These are phyloP conservation scores for Truncatella angustata DNA, from an alignment of 2,329 filamentous ascomycete species.

Conservation along the genomic window DNA sequence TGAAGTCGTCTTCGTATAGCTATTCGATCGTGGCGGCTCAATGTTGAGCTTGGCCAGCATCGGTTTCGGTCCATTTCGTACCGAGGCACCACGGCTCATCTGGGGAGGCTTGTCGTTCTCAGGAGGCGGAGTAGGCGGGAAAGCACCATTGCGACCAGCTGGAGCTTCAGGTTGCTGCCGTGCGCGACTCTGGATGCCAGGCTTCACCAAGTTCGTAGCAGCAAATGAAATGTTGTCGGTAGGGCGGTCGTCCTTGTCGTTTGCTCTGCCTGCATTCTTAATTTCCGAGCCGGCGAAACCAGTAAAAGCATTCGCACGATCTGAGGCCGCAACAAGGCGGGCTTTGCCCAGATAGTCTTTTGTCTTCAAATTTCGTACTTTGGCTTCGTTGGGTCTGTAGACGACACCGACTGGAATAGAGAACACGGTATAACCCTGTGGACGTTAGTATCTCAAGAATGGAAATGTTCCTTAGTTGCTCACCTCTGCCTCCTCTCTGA, in stretches of 20 bases:
- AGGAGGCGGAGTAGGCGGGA: slow-evolving; percentile 92
- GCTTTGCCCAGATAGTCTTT: slow-evolving; percentile 98
- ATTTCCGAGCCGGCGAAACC: slow-evolving; percentile 78
- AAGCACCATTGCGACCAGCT: slow-evolving; percentile 73
- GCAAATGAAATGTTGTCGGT: slow-evolving; percentile 85
- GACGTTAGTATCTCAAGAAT: slow-evolving; percentile 15
- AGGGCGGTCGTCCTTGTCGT: slow-evolving; percentile 75
- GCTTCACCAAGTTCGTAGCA: slow-evolving; percentile 89
- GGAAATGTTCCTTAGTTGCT: slow-evolving; percentile 28
- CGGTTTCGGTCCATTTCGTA: slow-evolving; percentile 60
- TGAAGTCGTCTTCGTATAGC: slow-evolving; percentile 51
- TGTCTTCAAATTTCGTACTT: slow-evolving; percentile 96
- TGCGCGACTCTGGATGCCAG: slow-evolving; percentile 74
- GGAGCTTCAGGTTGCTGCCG: slow-evolving; percentile 86
- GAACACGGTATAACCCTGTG: slow-evolving; percentile 93
- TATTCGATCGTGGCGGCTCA: slow-evolving; percentile 47
- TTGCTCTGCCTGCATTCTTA: slow-evolving; percentile 61
- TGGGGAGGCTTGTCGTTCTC: slow-evolving; percentile 68
- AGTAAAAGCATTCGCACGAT: slow-evolving; percentile 76
- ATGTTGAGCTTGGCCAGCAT: slow-evolving; percentile 64
- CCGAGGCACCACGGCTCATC: slow-evolving; percentile 56
- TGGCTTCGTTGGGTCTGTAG: slow-evolving; percentile 93
- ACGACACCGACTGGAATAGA: slow-evolving; percentile 95
- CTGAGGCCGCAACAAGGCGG: slow-evolving; percentile 84
- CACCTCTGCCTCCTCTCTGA: slow-evolving; percentile 88